Evolutionary conservation across 2,329 filamentous ascomycete genomes (phyloP), one percentile per base, ranked within the genome.

Genomic region (Fusarium musae): DNA sequence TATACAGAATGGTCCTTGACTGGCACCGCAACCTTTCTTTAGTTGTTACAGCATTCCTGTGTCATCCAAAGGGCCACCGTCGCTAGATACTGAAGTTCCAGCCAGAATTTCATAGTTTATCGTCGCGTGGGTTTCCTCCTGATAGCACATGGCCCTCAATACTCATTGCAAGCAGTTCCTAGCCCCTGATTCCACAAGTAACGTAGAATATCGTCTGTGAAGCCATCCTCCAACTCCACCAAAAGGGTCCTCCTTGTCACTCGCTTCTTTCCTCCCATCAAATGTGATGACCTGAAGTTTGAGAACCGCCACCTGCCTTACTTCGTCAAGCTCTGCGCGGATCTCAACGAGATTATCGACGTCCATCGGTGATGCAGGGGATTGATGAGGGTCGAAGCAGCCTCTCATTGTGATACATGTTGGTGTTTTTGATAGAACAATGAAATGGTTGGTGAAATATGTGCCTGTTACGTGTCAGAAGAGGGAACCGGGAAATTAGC

Each of bases 171-270:
- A 40, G 21, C 75, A 75, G 17, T 77, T 65, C 13, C 54, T 70
- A 1, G 63, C 65, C 81, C 42, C 75, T 6, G 75, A 63, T 50
- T 77, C 72, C 9, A 75, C 60, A 2, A 77, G 19, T 15, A 77
- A 42, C 10, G 42, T 63, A 2, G 75, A 49, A 59, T 77, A 77
- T 10, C 57, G 46, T 17, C 43, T 53, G 15, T 77, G 75, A 19
- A 77, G 42, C 67, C 73, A 77, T n/a, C 70, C 73, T 9, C 19
- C 59, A 15, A 77, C 17, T 1, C 75, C 73, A 1, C 65, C 68
- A 34, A 75, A 70, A 2, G 73, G 75, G 21, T 74, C 70, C 2
- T 68, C 58, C 21, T 53, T 17, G 7, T 70, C 53, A 32, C 60
- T 70, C 12, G 74, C 70, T 9, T 39, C 43, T 15, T 72, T 32